These are phyloP conservation scores for Xylaria sp. DNA, from an alignment of 2,329 filamentous ascomycete species.

Conservation along the genomic window DNA sequence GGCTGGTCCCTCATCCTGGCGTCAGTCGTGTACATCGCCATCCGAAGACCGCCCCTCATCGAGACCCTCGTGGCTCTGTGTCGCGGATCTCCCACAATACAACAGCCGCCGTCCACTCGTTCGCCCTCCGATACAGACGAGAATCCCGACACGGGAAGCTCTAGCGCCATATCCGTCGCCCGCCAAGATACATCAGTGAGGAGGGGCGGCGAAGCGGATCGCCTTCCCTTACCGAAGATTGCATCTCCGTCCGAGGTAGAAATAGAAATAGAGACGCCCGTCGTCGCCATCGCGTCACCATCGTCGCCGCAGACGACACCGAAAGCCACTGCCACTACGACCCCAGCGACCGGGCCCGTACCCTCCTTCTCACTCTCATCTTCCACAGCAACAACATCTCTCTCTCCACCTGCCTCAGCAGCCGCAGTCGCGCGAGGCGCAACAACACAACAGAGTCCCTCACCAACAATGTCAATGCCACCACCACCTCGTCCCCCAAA, in stretches of 20 bases:
- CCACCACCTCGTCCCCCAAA: conserved; percentile 42
- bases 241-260: conserved; percentile 40
- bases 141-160: conserved; percentile 24
- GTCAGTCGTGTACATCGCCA: conserved; percentile 66
- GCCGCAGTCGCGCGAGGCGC: conserved; percentile 40
- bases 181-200: conserved; percentile 11
- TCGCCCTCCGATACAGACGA: background rate
- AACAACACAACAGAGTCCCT: conserved; percentile 26
- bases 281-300: conserved; percentile 9
- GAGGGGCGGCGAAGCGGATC: conserved; percentile 39
- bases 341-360: conserved; percentile 44
- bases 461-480: conserved; percentile 37
- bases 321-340: conserved; percentile 54
- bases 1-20: conserved; percentile 71
- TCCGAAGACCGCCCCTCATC: conserved; percentile 64
- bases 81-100: conserved; percentile 44
- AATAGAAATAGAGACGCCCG: conserved; percentile 34
- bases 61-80: conserved; percentile 52
- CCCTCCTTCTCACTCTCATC: conserved; percentile 60
- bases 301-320: conserved; percentile 59
- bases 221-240: conserved; percentile 51
- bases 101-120: conserved; percentile 40
- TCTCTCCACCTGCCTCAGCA: conserved; percentile 42
- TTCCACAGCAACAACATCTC: background rate
- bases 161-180: conserved; percentile 18